Base-by-base conservation (phyloP, 2,329 filamentous ascomycete species). In the Drechmeria coniospora region DNA sequence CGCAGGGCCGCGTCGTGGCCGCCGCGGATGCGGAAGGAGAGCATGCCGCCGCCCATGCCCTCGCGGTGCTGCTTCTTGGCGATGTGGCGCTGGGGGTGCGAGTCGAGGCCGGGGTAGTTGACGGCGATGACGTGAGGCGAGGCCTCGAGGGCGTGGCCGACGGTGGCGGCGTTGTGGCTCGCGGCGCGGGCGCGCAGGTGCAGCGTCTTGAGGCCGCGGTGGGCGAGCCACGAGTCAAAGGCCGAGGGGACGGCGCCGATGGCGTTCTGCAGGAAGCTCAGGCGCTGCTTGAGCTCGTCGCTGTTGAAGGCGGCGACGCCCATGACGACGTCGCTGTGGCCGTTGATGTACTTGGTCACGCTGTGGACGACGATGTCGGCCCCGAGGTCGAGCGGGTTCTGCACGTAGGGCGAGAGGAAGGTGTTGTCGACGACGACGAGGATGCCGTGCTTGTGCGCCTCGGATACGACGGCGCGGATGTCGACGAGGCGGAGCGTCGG, bases 371-470 rank as follows among this genome's bases (percentile, higher is more conserved):
- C 87, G 38, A 95, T 86, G 54, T 98, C 90, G 41, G 90, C 90
- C 42, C 90, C 90, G 50, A 87, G 82, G 49, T 92, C 78, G 31
- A 98, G 73, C 4, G 90, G 90, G 57, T 93, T 95, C 60, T 98
- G 90, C 26, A 98, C 70, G 53, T 95, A 98, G 18, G 90, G 90
- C 35, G 79, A 87, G 49, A 95, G 65, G 65, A 98, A 98, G 13
- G 90, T 98, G 63, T 98, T 98, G 63, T 98, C 90, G 23, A 98
- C 90, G n/a, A 98, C 90, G 23, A 98, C 90, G 49, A 82, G 65
- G 45, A 95, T 82, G 36, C 86, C 87, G 47, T 82, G 80, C 44
- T 77, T 65, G 54, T 95, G 90, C 12, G 90, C 90, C 30, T 79
- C 68, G 16, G 72, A 73, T 16, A 80, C 78, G 22, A 98, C 79